Conservation (phyloP, 2,329 filamentous ascomycete genomes). For the Samsoniella hepiali region DNA sequence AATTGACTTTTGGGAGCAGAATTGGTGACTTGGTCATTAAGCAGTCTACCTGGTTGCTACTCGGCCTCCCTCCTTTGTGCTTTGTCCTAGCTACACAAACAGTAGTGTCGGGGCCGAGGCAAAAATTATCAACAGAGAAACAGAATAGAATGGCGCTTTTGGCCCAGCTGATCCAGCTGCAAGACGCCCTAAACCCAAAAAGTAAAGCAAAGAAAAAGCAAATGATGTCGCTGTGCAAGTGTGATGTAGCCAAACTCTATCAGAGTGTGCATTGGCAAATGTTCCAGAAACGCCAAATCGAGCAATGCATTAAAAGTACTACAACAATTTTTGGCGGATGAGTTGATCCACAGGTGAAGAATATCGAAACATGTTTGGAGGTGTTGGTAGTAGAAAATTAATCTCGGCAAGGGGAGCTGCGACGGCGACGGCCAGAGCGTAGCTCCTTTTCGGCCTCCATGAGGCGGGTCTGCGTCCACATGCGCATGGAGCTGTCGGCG, state of each 20-base stretch:
- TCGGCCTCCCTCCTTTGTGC: background rate
- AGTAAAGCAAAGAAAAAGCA: background rate
- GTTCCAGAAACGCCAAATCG: slow-evolving; percentile 9
- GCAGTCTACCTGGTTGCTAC: slow-evolving; percentile 3
- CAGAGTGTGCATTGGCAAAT: slow-evolving; percentile 4
- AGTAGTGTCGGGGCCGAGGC: background rate
- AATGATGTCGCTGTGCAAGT: slow-evolving; percentile 14
- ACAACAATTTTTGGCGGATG: slow-evolving; percentile 5
- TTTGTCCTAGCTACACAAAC: background rate
- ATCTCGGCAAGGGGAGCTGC: slow-evolving; percentile 36
- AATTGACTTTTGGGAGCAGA: background rate
- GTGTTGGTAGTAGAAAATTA: background rate
- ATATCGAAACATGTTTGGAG: background rate
- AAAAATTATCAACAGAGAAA: slow-evolving; percentile 4
- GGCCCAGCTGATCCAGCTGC: background rate
- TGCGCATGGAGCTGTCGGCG: slow-evolving; percentile 48
- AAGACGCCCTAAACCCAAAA: background rate
- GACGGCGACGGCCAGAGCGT: slow-evolving; percentile 49
- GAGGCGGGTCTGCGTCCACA: slow-evolving; percentile 56
- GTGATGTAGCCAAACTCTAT: background rate
- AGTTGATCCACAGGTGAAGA: background rate
- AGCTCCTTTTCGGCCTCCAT: slow-evolving; percentile 61
- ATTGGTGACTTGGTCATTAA: slow-evolving; percentile 13
- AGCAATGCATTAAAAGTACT: slow-evolving; percentile 11
- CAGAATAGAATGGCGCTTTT: background rate